phyloP scores from a whole-genome alignment of 1,139 yeast genomes.

The Kodamaea alishanica region DNA sequence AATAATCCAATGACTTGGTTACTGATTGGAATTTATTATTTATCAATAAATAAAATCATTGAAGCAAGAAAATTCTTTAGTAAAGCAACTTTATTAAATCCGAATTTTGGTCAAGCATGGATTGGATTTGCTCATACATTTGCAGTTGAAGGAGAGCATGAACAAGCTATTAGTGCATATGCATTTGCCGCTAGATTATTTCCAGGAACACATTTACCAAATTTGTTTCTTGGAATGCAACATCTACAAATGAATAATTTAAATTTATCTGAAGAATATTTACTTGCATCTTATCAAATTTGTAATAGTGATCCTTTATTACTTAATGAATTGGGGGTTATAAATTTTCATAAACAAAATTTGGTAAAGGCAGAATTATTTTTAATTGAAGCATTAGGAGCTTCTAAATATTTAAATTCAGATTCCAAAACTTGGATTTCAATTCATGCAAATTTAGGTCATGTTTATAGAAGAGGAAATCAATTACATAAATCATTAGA shows the following conservation, averaged over 20 bases:
- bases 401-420: constrained; percentile 66
- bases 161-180: constrained; percentile 95
- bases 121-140: constrained; percentile 97
- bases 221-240: constrained; percentile 92
- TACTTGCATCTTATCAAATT: constrained; percentile 68
- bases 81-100: constrained; percentile 83
- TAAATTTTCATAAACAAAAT: constrained; percentile 73
- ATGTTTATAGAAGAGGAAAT: constrained; percentile 73
- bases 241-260: constrained; percentile 83
- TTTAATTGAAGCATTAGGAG: constrained; percentile 68
- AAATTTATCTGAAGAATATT: constrained; percentile 80
- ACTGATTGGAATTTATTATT: constrained; percentile 87
- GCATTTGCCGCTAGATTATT: constrained; percentile 92
- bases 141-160: constrained; percentile 97
- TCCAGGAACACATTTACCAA: constrained; percentile 92
- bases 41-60: constrained; percentile 64
- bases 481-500: constrained; percentile 63
- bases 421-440: constrained; percentile 85
- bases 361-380: constrained; percentile 65
- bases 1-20: constrained; percentile 85
- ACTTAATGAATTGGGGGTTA: constrained; percentile 89
- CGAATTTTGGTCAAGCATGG: constrained; percentile 96
- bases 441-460: constrained; percentile 86
- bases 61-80: constrained; percentile 89
- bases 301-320: constrained; percentile 84